Percentiles rank a stretch among this genome's conserved stretches.
These are phyloP conservation scores for Hypoxylon sp. DNA, from an alignment of 2,329 filamentous ascomycete species.

Conservation along the genomic window DNA sequence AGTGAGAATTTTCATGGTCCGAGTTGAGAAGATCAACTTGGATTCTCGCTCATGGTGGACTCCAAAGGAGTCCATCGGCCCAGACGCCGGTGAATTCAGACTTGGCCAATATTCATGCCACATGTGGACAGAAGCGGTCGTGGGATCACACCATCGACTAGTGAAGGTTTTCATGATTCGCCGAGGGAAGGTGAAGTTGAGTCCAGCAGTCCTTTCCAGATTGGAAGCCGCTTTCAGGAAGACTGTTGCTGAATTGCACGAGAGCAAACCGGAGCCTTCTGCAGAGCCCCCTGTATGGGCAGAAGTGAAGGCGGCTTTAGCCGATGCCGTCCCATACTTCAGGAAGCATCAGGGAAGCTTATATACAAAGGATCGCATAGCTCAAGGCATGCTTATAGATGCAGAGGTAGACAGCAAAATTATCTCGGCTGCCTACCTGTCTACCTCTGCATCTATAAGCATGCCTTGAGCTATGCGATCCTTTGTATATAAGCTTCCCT, in stretches of 20 bases:
- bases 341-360: constrained; percentile 72
- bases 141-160: no score
- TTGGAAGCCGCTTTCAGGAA: no score
- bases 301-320: constrained; percentile 70
- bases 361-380: constrained; percentile 66
- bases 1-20: constrained; percentile 65
- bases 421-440: constrained; percentile 67
- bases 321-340: constrained; percentile 75
- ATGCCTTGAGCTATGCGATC: constrained; percentile 68
- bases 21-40: constrained; percentile 75
- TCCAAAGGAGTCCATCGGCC: constrained; percentile 52
- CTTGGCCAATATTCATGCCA: constrained; percentile 53
- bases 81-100: constrained; percentile 50
- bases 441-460: constrained; percentile 66
- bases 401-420: constrained; percentile 67
- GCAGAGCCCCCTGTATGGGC: constrained; percentile 68
- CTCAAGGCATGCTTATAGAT: constrained; percentile 73
- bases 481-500: constrained; percentile 70
- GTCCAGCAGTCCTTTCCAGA: no score
- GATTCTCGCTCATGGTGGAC: constrained; percentile 72
- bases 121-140: no score
- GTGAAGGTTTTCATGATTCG: no score
- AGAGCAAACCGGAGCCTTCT: constrained; percentile 20
- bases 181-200: no score
- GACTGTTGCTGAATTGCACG: not conserved